Conservation (phyloP, 2,329 filamentous ascomycete genomes). For the Verticillium klebahnii region DNA sequence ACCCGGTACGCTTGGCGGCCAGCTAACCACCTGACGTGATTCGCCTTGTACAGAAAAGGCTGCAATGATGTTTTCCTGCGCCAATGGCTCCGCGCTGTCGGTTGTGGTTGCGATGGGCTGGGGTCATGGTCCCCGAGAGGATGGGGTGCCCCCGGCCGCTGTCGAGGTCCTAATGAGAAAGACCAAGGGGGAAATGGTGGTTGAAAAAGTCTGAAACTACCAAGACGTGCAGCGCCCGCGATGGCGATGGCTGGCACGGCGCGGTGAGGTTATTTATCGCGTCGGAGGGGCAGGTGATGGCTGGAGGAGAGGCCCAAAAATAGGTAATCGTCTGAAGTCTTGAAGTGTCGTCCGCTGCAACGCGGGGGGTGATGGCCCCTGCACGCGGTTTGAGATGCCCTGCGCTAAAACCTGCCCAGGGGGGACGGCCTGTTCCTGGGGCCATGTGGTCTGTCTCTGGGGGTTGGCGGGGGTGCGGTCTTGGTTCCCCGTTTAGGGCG, state of each 20-base stretch:
- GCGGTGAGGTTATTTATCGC: not conserved
- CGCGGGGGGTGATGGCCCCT: not conserved
- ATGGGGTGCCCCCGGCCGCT: no score
- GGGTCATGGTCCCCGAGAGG: no score
- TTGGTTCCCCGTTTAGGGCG: not conserved
- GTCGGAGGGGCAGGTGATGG: not conserved
- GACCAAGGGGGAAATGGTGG: no score
- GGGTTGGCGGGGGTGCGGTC: no score
- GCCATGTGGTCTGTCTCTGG: no score
- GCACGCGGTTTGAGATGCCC: not conserved
- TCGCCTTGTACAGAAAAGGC: not conserved
- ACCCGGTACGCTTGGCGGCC: not conserved
- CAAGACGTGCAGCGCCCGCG: not conserved
- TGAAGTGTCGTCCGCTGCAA: not conserved
- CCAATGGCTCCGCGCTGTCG: not conserved
- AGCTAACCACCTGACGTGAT: not conserved
- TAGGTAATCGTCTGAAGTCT: not conserved
- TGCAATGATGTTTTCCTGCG: not conserved
- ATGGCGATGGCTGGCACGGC: not conserved
- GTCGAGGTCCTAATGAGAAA: not conserved
- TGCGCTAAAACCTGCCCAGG: no score
- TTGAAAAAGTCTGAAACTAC: not conserved
- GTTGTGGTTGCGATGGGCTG: no score
- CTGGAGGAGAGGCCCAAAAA: not conserved
- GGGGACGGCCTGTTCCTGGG: no score